A percentile compares a stretch with the other conserved stretches of the same genome.
Evolutionary conservation across 345 rosid species (phyloP).

Genomic region (Nasturtium officinale): DNA sequence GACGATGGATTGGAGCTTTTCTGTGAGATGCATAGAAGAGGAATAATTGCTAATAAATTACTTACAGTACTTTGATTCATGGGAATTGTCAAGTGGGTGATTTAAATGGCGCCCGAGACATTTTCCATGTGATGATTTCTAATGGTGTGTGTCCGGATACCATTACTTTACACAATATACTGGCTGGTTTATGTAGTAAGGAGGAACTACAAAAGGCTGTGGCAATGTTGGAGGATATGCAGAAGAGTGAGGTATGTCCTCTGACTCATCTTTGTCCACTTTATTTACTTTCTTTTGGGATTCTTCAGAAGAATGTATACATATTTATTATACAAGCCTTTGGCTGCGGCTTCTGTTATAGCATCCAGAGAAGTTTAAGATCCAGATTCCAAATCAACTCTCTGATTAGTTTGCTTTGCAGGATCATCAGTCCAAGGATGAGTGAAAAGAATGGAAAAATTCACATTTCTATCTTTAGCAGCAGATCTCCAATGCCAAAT

Average conservation of each 20-base stretch:
- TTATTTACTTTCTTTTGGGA: not conserved
- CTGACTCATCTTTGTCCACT: not conserved
- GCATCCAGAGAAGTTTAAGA: not conserved
- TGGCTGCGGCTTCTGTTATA: not conserved
- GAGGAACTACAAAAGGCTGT: not conserved
- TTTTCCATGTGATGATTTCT: not conserved
- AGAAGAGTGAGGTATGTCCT: not conserved
- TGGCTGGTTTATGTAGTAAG: not conserved
- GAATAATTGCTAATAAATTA: not conserved
- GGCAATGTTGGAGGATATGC: not conserved
- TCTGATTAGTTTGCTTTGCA: slow-evolving; percentile 10
- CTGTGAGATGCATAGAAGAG: not conserved
- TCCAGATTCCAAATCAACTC: not conserved
- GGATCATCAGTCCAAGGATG: not conserved
- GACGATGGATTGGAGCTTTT: not conserved
- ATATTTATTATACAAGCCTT: not conserved
- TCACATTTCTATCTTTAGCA: too few species aligned
- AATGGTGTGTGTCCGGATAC: not conserved
- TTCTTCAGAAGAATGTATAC: not conserved
- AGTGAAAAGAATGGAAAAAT: not conserved
- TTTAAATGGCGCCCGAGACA: not conserved
- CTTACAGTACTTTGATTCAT: not conserved
- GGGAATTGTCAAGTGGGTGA: not conserved
- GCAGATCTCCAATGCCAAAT: not conserved
- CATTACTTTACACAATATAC: not conserved